Conservation (phyloP, 768 basidiomycete genomes). For the Mrakia gelida region DNA sequence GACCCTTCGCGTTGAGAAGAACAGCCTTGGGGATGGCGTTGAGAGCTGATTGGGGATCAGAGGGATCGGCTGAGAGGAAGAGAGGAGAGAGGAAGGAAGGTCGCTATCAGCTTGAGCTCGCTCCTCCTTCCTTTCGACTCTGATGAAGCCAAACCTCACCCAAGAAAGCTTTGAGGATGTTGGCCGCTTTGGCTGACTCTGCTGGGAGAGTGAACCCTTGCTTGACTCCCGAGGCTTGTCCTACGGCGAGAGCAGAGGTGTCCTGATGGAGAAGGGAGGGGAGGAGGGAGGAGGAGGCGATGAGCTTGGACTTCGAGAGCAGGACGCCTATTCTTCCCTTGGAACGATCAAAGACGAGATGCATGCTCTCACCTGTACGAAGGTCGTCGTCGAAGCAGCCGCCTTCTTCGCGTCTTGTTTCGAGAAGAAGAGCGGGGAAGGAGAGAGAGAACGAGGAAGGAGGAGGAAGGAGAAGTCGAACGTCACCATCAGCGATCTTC, state of each 20-base stretch:
- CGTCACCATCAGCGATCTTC: not conserved
- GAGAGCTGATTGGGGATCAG: conserved; percentile 79
- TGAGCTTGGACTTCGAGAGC: conserved; percentile 1
- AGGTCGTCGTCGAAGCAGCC: conserved; percentile 70
- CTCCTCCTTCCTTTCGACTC: not conserved
- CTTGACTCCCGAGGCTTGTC: conserved; percentile 58
- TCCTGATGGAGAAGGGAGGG: conserved; percentile 32
- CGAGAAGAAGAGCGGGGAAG: too few relatives aligned
- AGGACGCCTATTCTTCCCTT: too few relatives aligned
- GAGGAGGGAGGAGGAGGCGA: not conserved
- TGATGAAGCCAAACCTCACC: conserved; percentile 45
- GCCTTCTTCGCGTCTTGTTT: conserved; percentile 69
- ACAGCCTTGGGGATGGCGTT: conserved; percentile 93
- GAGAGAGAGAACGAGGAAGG: not conserved
- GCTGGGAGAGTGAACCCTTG: conserved; percentile 85
- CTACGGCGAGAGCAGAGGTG: conserved; percentile 13
- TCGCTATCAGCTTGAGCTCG: not conserved
- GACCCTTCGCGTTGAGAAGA: conserved; percentile 80
- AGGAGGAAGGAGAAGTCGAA: not conserved
- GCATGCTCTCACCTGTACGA: conserved; percentile 57
- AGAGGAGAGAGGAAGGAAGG: conserved; percentile 16
- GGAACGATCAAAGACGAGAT: not conserved
- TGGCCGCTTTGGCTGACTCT: conserved; percentile 89
- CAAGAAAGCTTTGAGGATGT: conserved; percentile 84
- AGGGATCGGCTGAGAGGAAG: conserved; percentile 68